Base-by-base conservation (phyloP, 495 filamentous ascomycete species). In the Astrocystis sublimbata region DNA sequence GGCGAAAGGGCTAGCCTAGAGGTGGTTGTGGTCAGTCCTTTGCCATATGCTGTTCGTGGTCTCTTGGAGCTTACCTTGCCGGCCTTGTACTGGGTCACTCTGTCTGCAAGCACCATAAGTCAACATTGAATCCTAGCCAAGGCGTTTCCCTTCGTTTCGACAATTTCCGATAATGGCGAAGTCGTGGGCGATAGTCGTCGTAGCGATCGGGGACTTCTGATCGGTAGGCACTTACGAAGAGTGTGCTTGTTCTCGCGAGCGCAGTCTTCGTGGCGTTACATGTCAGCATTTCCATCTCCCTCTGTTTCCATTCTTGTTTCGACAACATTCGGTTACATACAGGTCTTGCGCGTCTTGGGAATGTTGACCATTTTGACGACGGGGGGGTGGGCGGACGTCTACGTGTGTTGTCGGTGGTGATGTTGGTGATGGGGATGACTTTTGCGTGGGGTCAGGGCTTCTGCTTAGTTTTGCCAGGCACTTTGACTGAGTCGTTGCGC, bases 41-140 rank as follows among this genome's bases (percentile, higher is more conserved):
- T 60, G 46, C 50, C 13, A 4, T 13, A 5, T 24, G 6, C 33
- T 23, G 28, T 56, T 30, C 40, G n/a, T 19, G 12, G 13, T 45
- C 47, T n/a, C 24, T 8, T 2, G 23, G 19, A 41, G 57, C 56
- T 45, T 73, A 89, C 88, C 86, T 92, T 92, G 77, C 89, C 90
- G 76, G 89, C 90, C 84, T 96, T 96, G 89, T 96, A 96, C 84
- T 96, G 92, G 70, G 92, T 93, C 78, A 96, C 92, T 85, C 92
- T 92, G 88, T 94, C 59, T 62, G 59, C 30, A 55, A 8, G 21
- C 40, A 17, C 41, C 30, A 33, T 31, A 47, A 23, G 51, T 62
- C 51, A 62, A 56, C 53, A 17, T 8, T 2, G 7, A 23, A 36
- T 38, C 10, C 15, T 59, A 28, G 28, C 23, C 9, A 24, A 49